Percentiles rank a stretch among this genome's conserved stretches.
Evolutionary conservation across 2,329 filamentous ascomycete species (phyloP).

Genomic region (Diaporthe eres): DNA sequence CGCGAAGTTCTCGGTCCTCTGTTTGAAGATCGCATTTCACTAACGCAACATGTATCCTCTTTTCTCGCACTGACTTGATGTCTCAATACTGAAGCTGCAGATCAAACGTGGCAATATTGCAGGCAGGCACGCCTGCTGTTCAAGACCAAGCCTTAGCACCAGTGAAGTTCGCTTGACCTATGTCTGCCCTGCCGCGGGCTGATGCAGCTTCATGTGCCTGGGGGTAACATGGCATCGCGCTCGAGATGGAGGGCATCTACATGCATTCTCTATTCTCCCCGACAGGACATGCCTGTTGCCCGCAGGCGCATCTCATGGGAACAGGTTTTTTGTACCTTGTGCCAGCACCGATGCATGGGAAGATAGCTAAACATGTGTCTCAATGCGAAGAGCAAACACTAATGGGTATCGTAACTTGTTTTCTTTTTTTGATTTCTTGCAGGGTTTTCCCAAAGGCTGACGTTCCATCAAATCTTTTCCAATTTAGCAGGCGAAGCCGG

Average conservation of each 20-base stretch:
- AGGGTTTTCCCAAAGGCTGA: not conserved
- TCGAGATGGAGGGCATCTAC: not conserved
- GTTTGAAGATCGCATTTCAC: not conserved
- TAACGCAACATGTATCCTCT: not conserved
- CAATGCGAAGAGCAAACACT: not conserved
- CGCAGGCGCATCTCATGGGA: not conserved
- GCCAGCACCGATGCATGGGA: not conserved
- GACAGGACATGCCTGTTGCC: not conserved
- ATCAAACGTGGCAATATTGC: not conserved
- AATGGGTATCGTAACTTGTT: constrained; percentile 1
- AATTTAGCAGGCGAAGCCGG: constrained; percentile 9
- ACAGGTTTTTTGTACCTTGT: not conserved
- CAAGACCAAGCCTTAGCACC: too few relatives aligned
- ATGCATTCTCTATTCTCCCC: not conserved
- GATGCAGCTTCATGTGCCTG: not conserved
- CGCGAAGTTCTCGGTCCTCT: not conserved
- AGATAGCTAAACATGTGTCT: not conserved
- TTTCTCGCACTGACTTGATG: not conserved
- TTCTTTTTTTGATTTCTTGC: not conserved
- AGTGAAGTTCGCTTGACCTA: not conserved
- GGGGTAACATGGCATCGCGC: not conserved
- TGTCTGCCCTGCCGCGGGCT: not conserved
- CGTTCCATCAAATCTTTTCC: constrained; percentile 13
- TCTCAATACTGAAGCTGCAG: not conserved
- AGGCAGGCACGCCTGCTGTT: not conserved